phyloP scores from a whole-genome alignment of 768 basidiomycete genomes.

The Trametes meyenii region DNA sequence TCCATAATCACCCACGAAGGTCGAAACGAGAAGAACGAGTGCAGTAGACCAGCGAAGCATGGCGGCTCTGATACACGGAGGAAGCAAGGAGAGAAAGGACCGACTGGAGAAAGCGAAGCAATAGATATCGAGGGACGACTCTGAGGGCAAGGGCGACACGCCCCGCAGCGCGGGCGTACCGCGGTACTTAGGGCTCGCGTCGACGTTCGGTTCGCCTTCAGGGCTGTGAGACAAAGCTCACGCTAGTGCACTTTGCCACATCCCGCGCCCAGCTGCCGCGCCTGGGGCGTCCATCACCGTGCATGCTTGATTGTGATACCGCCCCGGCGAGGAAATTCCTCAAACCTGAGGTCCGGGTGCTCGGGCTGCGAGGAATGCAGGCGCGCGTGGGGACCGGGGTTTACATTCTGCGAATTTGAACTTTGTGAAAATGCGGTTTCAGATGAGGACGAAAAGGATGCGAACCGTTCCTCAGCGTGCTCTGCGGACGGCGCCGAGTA shows the following conservation, averaged over 20 bases:
- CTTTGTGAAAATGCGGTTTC: no score
- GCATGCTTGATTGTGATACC: conserved; percentile 14
- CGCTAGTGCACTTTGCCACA: conserved; percentile 1
- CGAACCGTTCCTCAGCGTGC: no score
- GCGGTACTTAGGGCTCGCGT: conserved; percentile 1
- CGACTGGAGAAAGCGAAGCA: background rate
- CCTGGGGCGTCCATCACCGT: conserved; percentile 1
- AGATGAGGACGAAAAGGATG: no score
- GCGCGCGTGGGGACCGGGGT: background rate
- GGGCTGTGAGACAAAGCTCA: conserved; percentile 9
- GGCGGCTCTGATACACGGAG: background rate
- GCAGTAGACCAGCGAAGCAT: conserved; percentile 24
- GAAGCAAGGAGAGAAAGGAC: conserved; percentile 2
- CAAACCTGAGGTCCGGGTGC: background rate
- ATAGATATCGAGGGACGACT: background rate
- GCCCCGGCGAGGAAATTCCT: background rate
- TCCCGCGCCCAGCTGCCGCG: background rate
- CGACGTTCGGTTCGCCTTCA: conserved; percentile 1
- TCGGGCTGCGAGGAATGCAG: background rate
- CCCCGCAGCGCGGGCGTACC: background rate
- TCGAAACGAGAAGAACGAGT: conserved; percentile 24
- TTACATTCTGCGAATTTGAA: background rate
- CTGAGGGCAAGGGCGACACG: background rate
- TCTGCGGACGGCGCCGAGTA: no score
- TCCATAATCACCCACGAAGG: conserved; percentile 19